Conservation (phyloP, 352 stramenopile species). For the Pilasporangium apinafurcum region DNA sequence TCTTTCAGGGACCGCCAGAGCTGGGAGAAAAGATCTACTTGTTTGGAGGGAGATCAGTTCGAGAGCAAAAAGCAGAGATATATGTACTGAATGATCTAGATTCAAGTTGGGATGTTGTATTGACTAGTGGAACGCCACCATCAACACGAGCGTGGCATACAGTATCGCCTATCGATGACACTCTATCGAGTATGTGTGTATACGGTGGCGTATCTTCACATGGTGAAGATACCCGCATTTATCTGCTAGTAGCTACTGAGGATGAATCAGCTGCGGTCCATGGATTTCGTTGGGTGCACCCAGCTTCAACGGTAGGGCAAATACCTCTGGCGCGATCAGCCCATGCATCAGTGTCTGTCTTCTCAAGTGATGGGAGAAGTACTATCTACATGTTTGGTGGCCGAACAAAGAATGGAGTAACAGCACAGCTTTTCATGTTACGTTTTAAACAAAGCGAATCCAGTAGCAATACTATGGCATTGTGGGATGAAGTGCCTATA, state of each 20-base stretch:
- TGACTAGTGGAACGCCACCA: slow-evolving; percentile 16
- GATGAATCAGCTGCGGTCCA: slow-evolving; percentile 2
- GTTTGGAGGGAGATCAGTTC: slow-evolving; percentile 52
- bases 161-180: slow-evolving; percentile 15
- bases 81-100: slow-evolving; percentile 41
- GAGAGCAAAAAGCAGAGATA: slow-evolving; percentile 43
- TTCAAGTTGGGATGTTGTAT: slow-evolving; percentile 39
- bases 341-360: slow-evolving; percentile 33
- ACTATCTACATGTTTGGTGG: slow-evolving; percentile 51
- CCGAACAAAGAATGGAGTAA: slow-evolving; percentile 55
- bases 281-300: slow-evolving; percentile 17
- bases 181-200: slow-evolving; percentile 18
- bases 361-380: not conserved
- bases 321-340: slow-evolving; percentile 35
- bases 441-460: not conserved
- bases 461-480: not conserved
- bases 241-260: slow-evolving; percentile 18
- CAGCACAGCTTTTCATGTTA: slow-evolving; percentile 30
- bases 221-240: slow-evolving; percentile 39
- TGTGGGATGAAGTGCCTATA: slow-evolving; percentile 19
- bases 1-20: slow-evolving; percentile 37
- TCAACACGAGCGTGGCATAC: slow-evolving; percentile 56
- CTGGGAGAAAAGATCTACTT: slow-evolving; percentile 21
- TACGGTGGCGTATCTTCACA: slow-evolving; percentile 57
- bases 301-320: slow-evolving; percentile 7